Conservation (phyloP, 2,329 filamentous ascomycete species). For the Fusarium circinatum region DNA sequence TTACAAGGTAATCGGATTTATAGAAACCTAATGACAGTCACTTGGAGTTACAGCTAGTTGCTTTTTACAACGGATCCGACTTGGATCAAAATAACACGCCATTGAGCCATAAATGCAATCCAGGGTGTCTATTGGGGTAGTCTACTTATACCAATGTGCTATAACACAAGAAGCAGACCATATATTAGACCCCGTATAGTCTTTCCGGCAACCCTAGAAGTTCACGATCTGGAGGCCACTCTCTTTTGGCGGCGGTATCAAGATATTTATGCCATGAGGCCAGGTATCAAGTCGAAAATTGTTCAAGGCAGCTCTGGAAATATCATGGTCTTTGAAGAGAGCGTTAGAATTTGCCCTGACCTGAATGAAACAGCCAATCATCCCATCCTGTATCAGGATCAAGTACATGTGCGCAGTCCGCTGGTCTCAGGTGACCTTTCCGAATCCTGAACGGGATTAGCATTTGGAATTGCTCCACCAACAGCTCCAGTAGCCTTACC, state of each 20-base stretch:
- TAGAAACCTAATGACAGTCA: neutral
- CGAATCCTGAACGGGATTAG: neutral
- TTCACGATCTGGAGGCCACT: neutral
- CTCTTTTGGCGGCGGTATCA: neutral
- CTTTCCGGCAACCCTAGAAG: neutral
- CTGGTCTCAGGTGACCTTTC: too few species aligned
- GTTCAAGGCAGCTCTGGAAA: neutral
- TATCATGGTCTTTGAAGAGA: neutral
- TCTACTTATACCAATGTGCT: neutral
- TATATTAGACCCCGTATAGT: too few species aligned
- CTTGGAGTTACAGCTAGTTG: neutral
- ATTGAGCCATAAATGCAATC: neutral
- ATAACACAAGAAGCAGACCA: neutral
- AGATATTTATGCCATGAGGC: neutral
- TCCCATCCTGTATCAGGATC: neutral
- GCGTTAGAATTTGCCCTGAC: neutral
- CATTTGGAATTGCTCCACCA: neutral
- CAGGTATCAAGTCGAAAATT: neutral
- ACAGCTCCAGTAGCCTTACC: neutral
- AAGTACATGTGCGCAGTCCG: neutral
- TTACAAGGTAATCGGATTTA: too few species aligned
- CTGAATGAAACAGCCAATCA: neutral
- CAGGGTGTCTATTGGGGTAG: neutral
- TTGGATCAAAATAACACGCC: neutral
- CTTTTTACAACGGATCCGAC: neutral